Evolutionary conservation across 306 rosid species (phyloP), one percentile per base, ranked within the genome.

Genomic region (Ziziphus jujuba): DNA sequence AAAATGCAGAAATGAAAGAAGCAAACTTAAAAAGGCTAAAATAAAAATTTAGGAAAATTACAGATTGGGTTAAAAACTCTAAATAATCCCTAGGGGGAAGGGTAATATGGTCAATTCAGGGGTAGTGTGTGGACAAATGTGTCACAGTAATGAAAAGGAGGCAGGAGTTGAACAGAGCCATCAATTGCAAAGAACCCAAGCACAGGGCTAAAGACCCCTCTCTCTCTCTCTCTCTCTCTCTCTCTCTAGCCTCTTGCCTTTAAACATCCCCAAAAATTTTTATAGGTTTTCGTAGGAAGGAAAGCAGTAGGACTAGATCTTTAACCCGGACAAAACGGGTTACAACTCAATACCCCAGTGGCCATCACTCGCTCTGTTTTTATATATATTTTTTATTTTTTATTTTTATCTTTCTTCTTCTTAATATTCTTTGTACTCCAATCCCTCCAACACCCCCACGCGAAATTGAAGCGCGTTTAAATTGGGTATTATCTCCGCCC

Each of bases 291-390:
- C 4, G 33, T 28, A 28, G n/a, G n/a, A n/a, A n/a, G n/a, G n/a
- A n/a, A n/a, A n/a, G n/a, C 33, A 61, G 49, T 5, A 16, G 34
- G 45, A 44, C 57, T 73, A 70, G 73, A 31, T 61, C 44, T 58
- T 79, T 81, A 73, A 78, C 85, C 87, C 85, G 91, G 87, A 84
- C 84, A 84, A 76, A 85, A 76, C 84, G 92, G 95, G 90, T 77
- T 77, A 73, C 86, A 51, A 66, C 77, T 65, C 78, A n/a, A 20
- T 76, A 48, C 69, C 69, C 75, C 54, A 51, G 75, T 77, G 82
- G 83, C 62, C 50, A 38, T 59, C 24, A 51, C 72, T 63, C 73
- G 36, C 34, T 55, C 56, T 43, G 5, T 56, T 14, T 59, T 69
- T 81, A 6, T 35, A 5, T 3, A n/a, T n/a, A n/a, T n/a, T 38